Conservation (phyloP, 805 yeast species). For the Saccharomycopsis fermentans region DNA sequence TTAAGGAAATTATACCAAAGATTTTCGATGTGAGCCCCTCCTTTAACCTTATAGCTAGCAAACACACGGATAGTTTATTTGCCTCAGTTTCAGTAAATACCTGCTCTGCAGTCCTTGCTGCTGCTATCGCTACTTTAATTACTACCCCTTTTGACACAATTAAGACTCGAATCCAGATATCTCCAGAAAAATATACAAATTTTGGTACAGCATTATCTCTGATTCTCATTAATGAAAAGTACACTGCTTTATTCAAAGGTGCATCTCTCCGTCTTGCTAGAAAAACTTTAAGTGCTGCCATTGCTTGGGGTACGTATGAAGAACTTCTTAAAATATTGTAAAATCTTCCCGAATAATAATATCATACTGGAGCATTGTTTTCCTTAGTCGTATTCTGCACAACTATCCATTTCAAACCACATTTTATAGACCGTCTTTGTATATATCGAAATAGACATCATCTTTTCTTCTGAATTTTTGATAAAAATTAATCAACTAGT, state of each 20-base stretch:
- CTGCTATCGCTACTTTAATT: slow-evolving; percentile 67
- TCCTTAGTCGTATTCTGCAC: no score
- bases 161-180: slow-evolving; percentile 81
- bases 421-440: background rate
- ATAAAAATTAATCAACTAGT: background rate
- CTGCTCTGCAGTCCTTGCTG: slow-evolving; percentile 67
- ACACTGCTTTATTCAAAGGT: slow-evolving; percentile 66
- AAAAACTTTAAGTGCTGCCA: slow-evolving; percentile 86
- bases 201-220: slow-evolving; percentile 29
- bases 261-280: slow-evolving; percentile 68
- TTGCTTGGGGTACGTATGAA: slow-evolving; percentile 95
- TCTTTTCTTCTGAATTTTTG: background rate
- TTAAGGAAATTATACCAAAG: slow-evolving; percentile 47
- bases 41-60: slow-evolving; percentile 7
- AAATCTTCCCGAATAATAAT: background rate
- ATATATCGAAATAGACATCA: background rate
- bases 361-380: background rate
- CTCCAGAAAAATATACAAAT: slow-evolving; percentile 37
- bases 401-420: background rate
- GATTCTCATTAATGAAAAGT: slow-evolving; percentile 37
- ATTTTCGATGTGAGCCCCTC: slow-evolving; percentile 22
- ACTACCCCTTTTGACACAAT: slow-evolving; percentile 95
- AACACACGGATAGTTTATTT: slow-evolving; percentile 16
- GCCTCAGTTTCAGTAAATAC: slow-evolving; percentile 56
- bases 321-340: slow-evolving; percentile 46